These are phyloP conservation scores for Arbutus unedo DNA, from an alignment of 148 eudicot species.

Conservation along the genomic window DNA sequence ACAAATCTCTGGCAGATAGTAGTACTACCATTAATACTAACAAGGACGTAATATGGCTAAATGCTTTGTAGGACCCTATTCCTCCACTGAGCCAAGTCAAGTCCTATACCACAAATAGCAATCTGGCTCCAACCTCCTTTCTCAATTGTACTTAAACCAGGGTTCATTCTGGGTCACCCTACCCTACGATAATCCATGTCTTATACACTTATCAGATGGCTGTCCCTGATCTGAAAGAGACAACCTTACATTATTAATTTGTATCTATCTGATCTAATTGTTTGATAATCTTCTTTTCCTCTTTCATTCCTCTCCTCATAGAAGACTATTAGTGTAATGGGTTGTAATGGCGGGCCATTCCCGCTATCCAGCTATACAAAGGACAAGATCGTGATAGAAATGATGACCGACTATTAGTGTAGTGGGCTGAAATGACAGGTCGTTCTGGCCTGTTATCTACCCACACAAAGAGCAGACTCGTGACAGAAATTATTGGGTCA, in stretches of 20 bases:
- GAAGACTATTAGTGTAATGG: too few species aligned
- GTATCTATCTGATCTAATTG: too few species aligned
- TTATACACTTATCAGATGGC: not conserved
- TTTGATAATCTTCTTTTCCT: not conserved
- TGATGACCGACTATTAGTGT: too few species aligned
- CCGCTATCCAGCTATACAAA: too few species aligned
- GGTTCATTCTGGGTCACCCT: constrained; percentile 28
- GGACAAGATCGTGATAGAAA: too few species aligned
- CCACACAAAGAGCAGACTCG: too few species aligned
- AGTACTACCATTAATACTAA: not conserved
- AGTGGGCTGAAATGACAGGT: too few species aligned
- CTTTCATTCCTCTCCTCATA: not conserved
- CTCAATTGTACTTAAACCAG: constrained; percentile 23
- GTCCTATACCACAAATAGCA: constrained; percentile 13
- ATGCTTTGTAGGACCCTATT: not conserved
- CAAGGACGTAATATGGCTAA: constrained; percentile 13
- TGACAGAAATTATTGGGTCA: too few species aligned
- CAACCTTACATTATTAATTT: too few species aligned
- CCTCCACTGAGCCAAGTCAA: not conserved
- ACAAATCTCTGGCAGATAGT: constrained; percentile 24
- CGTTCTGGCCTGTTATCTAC: too few species aligned
- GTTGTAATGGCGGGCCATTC: too few species aligned
- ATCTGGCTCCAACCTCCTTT: not conserved
- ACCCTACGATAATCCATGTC: constrained; percentile 15
- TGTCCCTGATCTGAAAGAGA: constrained; percentile 5